Conservation (phyloP, 1,284 basidiomycete genomes). For the Malassezia obtusa region DNA sequence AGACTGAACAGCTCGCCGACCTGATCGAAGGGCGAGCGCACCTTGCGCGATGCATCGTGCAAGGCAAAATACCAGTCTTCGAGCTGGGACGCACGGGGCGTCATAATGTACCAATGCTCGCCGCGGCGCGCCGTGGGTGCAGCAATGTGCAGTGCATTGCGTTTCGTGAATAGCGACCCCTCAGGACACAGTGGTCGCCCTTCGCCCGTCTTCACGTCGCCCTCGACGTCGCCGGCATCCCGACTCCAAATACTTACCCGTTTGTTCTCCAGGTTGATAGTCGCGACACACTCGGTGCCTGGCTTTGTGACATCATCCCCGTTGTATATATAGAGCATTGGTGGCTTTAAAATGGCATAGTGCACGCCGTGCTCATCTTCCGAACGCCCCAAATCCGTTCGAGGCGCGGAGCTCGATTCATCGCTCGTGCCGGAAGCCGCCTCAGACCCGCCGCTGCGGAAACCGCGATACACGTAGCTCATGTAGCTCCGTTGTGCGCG, state of each 20-base stretch:
- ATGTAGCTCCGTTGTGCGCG: conserved; percentile 24
- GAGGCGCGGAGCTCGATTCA: not conserved
- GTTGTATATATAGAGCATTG: conserved; percentile 45
- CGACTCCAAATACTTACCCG: conserved; percentile 38
- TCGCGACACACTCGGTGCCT: conserved; percentile 38
- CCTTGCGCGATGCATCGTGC: conserved; percentile 55
- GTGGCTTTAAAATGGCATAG: conserved; percentile 39
- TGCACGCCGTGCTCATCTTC: conserved; percentile 26
- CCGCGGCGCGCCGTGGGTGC: conserved; percentile 1
- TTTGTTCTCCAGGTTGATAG: conserved; percentile 40
- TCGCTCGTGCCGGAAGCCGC: conserved; percentile 7
- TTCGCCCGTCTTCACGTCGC: conserved; percentile 9
- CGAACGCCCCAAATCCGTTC: not conserved
- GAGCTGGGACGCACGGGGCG: conserved; percentile 44
- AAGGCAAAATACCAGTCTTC: conserved; percentile 90
- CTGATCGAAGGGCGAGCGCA: conserved; percentile 39
- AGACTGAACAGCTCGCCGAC: conserved; percentile 59
- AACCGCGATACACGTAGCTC: conserved; percentile 28
- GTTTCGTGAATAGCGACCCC: conserved; percentile 42
- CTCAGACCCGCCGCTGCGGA: conserved; percentile 5
- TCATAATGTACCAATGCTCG: conserved; percentile 44
- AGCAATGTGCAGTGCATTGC: conserved; percentile 40
- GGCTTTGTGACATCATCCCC: conserved; percentile 29
- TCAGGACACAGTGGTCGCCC: conserved; percentile 21
- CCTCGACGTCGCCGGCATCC: conserved; percentile 30